Evolutionary conservation across 2,329 filamentous ascomycete genomes (phyloP), one percentile per base, ranked within the genome.

Genomic region (Scedosporium minutisporum): DNA sequence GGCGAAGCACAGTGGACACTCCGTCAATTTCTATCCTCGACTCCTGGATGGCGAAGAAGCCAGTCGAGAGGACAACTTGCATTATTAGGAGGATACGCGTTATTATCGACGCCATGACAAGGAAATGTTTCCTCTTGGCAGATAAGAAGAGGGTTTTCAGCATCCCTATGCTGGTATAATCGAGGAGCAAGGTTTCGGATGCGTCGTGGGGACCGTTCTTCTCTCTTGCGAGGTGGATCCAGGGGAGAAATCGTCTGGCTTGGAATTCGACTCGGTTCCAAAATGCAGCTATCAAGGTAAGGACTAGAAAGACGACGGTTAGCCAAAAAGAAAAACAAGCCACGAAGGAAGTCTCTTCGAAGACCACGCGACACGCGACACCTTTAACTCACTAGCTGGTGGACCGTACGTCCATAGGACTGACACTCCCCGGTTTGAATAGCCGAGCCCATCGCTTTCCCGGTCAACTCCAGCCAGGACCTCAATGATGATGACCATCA

Each of bases 321-420:
- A 65, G n/a, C 53, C 25, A 25, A 44, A 58, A 44, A 58, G 44
- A 14, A 48, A 21, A 7, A 23, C 3, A 58, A 25, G 60, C 1
- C 53, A 6, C 27, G 60, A 60, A 60, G 55, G 10, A 4, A 38
- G 10, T 38, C 33, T 10, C 29, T 10, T 33, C 29, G 29, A 33
- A 33, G 29, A 9, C 9, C 29, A 1, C 29, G 9, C 29, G 1
- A 38, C 29, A 1, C 29, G 9, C 29, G 1, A 38, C 33, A 3
- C 33, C 33, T 10, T 4, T 38, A 14, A 66, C 69, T 71, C 60
- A 71, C 69, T 66, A 60, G 70, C 61, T 51, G 71, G 65, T 6
- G 70, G 70, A 6, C 66, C 67, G 65, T 70, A 71, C 6, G 66
- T 71, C 70, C 70, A 71, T 14, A 69, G 44, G 38, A 68, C 69